phyloP scores from a whole-genome alignment of 2,329 filamentous ascomycete species.

The Exophiala sideris region DNA sequence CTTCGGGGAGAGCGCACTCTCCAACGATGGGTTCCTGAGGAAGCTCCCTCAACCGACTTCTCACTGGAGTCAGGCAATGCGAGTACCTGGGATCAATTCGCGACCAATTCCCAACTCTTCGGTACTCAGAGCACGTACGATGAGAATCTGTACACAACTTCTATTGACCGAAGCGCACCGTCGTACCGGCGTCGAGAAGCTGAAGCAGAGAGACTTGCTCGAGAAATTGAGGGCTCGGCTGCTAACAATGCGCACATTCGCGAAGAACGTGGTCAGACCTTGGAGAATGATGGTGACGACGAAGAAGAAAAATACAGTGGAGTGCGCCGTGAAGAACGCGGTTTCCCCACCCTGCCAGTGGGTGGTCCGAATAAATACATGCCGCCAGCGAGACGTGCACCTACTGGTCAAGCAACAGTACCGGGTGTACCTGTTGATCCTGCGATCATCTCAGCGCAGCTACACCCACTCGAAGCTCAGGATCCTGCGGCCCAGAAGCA shows the following conservation, averaged over 20 bases:
- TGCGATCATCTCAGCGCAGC: conserved; percentile 84
- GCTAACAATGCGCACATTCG: conserved; percentile 78
- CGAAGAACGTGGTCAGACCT: conserved; percentile 76
- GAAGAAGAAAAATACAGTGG: conserved; percentile 98
- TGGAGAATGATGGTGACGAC: conserved; percentile 65
- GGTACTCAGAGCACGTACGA: conserved; percentile 88
- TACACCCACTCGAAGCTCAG: conserved; percentile 51
- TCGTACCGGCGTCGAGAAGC: conserved; percentile 74
- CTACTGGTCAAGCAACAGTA: conserved; percentile 68
- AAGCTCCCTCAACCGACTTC: conserved; percentile 61
- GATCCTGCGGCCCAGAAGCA: conserved; percentile 30
- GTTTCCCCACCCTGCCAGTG: conserved; percentile 62
- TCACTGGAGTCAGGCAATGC: conserved; percentile 63
- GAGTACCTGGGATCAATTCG: conserved; percentile 86
- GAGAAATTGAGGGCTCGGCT: conserved; percentile 78
- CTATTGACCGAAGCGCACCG: conserved; percentile 79
- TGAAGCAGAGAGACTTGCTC: conserved; percentile 75
- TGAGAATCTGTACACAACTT: conserved; percentile 90
- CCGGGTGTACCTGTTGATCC: conserved; percentile 77
- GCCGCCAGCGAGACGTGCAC: conserved; percentile 80
- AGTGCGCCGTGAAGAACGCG: conserved; percentile 65
- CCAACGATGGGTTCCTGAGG: conserved; percentile 75
- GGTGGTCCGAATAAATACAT: conserved; percentile 73
- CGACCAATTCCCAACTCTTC: conserved; percentile 80
- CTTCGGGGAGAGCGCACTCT: conserved; percentile 69